phyloP scores from a whole-genome alignment of 1,284 basidiomycete genomes.

The Macrocystidia cucumis region DNA sequence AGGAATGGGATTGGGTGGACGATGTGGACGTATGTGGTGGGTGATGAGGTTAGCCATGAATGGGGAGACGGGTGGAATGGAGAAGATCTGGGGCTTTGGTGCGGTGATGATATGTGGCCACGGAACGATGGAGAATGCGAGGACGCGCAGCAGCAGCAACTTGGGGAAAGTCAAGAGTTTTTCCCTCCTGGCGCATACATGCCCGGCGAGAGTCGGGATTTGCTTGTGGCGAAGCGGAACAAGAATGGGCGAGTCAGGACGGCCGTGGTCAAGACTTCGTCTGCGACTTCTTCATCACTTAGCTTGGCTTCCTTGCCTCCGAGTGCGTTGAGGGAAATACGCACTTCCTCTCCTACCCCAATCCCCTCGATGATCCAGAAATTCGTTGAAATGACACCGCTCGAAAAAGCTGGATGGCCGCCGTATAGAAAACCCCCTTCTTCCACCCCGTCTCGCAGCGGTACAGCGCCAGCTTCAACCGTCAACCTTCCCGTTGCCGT shows the following conservation, averaged over 20 bases:
- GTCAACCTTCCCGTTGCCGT: no score
- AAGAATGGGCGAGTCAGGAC: slow-evolving; percentile 1
- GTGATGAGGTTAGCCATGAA: slow-evolving; percentile 68
- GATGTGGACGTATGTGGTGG: slow-evolving; percentile 87
- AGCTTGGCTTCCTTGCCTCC: slow-evolving; percentile 16
- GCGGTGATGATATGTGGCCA: slow-evolving; percentile 58
- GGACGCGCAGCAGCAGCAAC: slow-evolving; percentile 12
- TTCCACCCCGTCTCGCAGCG: no score
- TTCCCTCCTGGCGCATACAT: no score
- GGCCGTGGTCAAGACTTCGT: slow-evolving; percentile 3
- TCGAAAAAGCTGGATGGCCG: no score
- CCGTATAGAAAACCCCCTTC: no score
- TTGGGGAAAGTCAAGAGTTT: slow-evolving; percentile 8
- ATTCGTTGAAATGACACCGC: no score
- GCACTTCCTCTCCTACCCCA: no score
- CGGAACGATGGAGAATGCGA: slow-evolving; percentile 9
- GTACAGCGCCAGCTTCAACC: no score
- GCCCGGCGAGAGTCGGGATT: slow-evolving; percentile 16
- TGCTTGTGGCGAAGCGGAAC: slow-evolving; percentile 14
- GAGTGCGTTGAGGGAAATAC: no score
- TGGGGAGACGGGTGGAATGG: slow-evolving; percentile 98
- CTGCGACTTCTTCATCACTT: slow-evolving; percentile 12
- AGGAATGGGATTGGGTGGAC: slow-evolving; percentile 79
- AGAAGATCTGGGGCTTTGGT: slow-evolving; percentile 92
- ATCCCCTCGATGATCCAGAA: no score